Evolutionary conservation across 768 basidiomycete genomes (phyloP).

Genomic region (Leucosporidium creatinivorum): DNA sequence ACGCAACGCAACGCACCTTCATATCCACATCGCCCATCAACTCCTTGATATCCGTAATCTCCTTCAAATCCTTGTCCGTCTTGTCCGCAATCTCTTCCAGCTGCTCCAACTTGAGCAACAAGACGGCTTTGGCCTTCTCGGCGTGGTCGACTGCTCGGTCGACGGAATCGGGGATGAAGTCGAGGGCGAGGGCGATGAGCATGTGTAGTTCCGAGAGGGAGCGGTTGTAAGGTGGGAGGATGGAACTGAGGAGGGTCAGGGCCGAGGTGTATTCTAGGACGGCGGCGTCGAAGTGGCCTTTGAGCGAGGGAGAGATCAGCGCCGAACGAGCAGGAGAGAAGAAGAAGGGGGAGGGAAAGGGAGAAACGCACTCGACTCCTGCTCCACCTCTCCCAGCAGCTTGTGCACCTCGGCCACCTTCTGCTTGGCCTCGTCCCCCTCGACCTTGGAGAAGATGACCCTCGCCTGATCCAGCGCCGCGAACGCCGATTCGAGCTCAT

Average conservation of each 20-base stretch:
- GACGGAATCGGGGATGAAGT: conserved; percentile 24
- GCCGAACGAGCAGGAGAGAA: too few relatives aligned
- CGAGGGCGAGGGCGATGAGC: conserved; percentile 33
- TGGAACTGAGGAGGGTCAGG: conserved; percentile 13
- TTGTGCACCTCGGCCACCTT: conserved; percentile 88
- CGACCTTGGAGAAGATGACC: conserved; percentile 68
- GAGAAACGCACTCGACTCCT: conserved; percentile 72
- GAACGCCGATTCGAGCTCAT: conserved; percentile 98
- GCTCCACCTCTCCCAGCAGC: conserved; percentile 85
- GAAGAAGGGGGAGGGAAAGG: neutral
- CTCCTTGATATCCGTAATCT: conserved; percentile 22
- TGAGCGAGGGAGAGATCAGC: neutral
- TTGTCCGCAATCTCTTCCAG: conserved; percentile 8
- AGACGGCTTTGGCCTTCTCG: conserved; percentile 26
- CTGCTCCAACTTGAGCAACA: conserved; percentile 2
- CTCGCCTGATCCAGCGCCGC: conserved; percentile 92
- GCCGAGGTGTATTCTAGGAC: conserved; percentile 32
- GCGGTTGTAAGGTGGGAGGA: conserved; percentile 31
- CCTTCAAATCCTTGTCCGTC: conserved; percentile 12
- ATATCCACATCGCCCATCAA: conserved; percentile 28
- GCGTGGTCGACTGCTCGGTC: conserved; percentile 24
- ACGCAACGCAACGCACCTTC: too few relatives aligned
- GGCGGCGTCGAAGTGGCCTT: conserved; percentile 29
- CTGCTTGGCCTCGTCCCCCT: conserved; percentile 54
- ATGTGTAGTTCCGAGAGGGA: conserved; percentile 33